Base-by-base conservation (phyloP, 768 basidiomycete species). In the Phlebiopsis flavidoalba region DNA sequence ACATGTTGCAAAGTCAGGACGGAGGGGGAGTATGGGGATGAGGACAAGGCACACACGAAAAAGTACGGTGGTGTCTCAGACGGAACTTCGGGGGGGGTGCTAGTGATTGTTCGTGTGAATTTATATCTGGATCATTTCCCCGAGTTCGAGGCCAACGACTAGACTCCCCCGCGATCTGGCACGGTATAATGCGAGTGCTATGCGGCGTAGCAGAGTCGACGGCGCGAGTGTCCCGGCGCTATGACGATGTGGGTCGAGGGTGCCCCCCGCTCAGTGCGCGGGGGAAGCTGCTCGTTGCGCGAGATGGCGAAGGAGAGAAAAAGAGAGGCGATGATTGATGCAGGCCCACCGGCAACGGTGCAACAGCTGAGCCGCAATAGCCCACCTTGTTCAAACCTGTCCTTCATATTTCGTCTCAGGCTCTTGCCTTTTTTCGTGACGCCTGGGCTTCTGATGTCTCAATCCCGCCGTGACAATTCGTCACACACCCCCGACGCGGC, bases 1-100 rank as follows among this genome's bases (percentile, higher is more conserved):
- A 91, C 89, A 91, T 91, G 73, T 40, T 63, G 40, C 11, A 17
- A n/a, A 43, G 40, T 43, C 40, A n/a, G n/a, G n/a, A 56, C 47
- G 40, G 55, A n/a, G 49, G 55, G 56, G 33, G 36, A 35, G 17
- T 43, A 8, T 8, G 17, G 17, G 12, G 11, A 43, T 43, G 12
- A 12, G 48, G 24, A n/a, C n/a, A 52, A 43, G 57, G 35, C 55
- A 40, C n/a, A 37, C n/a, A 53, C 33, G 36, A 37, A n/a, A n/a
- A n/a, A n/a, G n/a, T n/a, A n/a, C n/a, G n/a, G 47, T 48, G 61
- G 53, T 60, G 62, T 62, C 63, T 66, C 68, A 66, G 60, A 60
- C 63, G 52, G 37, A n/a, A n/a, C n/a, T n/a, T n/a, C n/a, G n/a
- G n/a, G n/a, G n/a, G n/a, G n/a, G n/a, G n/a, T n/a, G n/a, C n/a